Evolutionary conservation across 2,329 filamentous ascomycete species (phyloP).

Genomic region (Sordariomycetes sp.): DNA sequence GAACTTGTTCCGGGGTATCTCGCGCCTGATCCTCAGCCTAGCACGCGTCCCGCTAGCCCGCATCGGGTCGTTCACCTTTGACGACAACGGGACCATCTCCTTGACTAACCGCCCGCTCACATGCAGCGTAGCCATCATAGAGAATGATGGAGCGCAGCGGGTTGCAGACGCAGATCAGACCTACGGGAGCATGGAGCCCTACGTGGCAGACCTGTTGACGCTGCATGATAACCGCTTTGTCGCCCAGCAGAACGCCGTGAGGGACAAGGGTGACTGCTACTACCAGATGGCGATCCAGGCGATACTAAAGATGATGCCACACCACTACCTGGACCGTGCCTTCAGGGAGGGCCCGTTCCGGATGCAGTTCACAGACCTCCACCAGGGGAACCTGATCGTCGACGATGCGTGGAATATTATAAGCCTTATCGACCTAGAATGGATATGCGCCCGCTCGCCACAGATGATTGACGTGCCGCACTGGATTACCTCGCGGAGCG

Average conservation of each 20-base stretch:
- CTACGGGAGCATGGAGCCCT: slow-evolving; percentile 17
- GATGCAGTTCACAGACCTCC: slow-evolving; percentile 19
- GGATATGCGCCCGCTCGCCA: slow-evolving; percentile 18
- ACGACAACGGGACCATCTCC: slow-evolving; percentile 17
- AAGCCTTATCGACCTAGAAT: slow-evolving; percentile 22
- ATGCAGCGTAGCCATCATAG: slow-evolving; percentile 16
- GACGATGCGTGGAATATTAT: slow-evolving; percentile 23
- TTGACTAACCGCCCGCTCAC: slow-evolving; percentile 20
- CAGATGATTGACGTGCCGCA: slow-evolving; percentile 11
- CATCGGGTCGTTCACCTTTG: slow-evolving; percentile 16
- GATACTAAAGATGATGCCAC: slow-evolving; percentile 13
- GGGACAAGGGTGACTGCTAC: slow-evolving; percentile 14
- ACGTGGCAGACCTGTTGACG: slow-evolving; percentile 13
- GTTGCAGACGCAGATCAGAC: slow-evolving; percentile 17
- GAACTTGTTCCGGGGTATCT: slow-evolving; percentile 18
- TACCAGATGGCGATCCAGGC: slow-evolving; percentile 15
- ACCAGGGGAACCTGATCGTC: slow-evolving; percentile 22
- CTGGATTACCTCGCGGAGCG: no score
- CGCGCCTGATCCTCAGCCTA: slow-evolving; percentile 17
- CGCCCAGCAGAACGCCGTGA: slow-evolving; percentile 13
- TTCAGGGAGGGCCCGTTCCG: slow-evolving; percentile 15
- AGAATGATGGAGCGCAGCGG: slow-evolving; percentile 20
- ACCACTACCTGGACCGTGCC: slow-evolving; percentile 14
- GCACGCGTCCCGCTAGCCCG: slow-evolving; percentile 15
- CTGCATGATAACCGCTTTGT: slow-evolving; percentile 15